Evolutionary conservation across 2,329 filamentous ascomycete species (phyloP).

Genomic region (Sphaerulina musiva): DNA sequence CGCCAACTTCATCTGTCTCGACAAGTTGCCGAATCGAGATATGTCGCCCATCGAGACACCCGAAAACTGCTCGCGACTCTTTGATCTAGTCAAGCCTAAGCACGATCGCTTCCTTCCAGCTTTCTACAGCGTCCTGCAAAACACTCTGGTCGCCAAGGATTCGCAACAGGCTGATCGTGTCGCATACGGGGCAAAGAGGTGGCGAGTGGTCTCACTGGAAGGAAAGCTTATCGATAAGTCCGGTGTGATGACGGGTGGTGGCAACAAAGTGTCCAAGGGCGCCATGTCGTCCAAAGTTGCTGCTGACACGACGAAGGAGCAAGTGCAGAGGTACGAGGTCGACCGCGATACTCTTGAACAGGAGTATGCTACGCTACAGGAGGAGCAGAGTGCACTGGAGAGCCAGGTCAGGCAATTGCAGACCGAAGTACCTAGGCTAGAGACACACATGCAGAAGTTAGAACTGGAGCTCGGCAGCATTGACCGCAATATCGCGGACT

Average conservation of each 20-base stretch:
- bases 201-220: slow-evolving; percentile 92
- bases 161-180: slow-evolving; percentile 95
- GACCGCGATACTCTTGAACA: slow-evolving; percentile 81
- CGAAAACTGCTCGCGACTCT: slow-evolving; percentile 84
- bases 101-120: slow-evolving; percentile 80
- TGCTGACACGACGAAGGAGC: slow-evolving; percentile 79
- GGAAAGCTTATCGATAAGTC: slow-evolving; percentile 97
- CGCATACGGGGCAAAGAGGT: slow-evolving; percentile 85
- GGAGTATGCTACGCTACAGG: slow-evolving; percentile 76
- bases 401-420: slow-evolving; percentile 63
- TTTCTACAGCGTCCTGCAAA: slow-evolving; percentile 91
- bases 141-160: slow-evolving; percentile 88
- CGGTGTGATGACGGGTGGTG: slow-evolving; percentile 97
- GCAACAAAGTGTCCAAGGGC: slow-evolving; percentile 80
- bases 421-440: slow-evolving; percentile 72
- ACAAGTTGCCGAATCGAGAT: slow-evolving; percentile 74
- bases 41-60: slow-evolving; percentile 77
- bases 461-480: slow-evolving; percentile 81
- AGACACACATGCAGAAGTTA: slow-evolving; percentile 88
- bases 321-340: slow-evolving; percentile 77
- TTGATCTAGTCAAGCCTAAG: slow-evolving; percentile 86
- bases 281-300: slow-evolving; percentile 95
- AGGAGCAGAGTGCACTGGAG: slow-evolving; percentile 76
- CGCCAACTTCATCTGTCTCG: slow-evolving; percentile 93
- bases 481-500: slow-evolving; percentile 74